Evolutionary conservation across 75 land plant species (phyloP).

Genomic region (Cryptomeria japonica): DNA sequence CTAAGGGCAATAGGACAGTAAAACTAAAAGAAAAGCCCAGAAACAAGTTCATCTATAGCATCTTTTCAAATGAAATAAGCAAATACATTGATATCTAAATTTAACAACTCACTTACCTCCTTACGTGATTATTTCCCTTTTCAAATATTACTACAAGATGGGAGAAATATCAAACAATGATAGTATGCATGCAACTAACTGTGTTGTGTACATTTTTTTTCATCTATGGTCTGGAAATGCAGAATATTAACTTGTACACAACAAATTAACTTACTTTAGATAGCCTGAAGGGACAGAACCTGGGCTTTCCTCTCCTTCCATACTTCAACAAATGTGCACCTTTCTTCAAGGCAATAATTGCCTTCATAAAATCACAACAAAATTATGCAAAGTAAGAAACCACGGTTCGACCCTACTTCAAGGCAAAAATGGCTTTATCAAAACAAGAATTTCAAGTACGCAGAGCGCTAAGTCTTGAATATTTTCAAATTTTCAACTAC

Average conservation of each 20-base stretch:
- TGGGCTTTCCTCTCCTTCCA: conserved; percentile 47
- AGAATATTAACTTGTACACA: neutral
- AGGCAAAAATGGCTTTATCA: neutral
- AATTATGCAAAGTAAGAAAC: conserved; percentile 3
- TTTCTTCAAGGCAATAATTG: conserved; percentile 42
- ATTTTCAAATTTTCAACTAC: too few species aligned
- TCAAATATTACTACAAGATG: neutral
- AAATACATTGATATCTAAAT: neutral
- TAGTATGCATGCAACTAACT: neutral
- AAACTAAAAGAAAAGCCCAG: neutral
- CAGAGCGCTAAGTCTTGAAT: neutral
- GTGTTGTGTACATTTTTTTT: neutral
- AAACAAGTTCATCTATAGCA: neutral
- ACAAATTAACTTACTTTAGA: conserved; percentile 30
- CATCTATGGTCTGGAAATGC: neutral
- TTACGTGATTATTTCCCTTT: neutral
- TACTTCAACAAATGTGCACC: conserved; percentile 54
- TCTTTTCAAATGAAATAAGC: neutral
- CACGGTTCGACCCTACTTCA: neutral
- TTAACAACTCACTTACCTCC: neutral
- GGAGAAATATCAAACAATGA: neutral
- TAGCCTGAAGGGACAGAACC: conserved; percentile 41
- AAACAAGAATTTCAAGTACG: neutral
- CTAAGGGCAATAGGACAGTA: neutral
- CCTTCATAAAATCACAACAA: conserved; percentile 24